phyloP scores from a whole-genome alignment of 768 basidiomycete species.

The Hirschioporus abietinus region DNA sequence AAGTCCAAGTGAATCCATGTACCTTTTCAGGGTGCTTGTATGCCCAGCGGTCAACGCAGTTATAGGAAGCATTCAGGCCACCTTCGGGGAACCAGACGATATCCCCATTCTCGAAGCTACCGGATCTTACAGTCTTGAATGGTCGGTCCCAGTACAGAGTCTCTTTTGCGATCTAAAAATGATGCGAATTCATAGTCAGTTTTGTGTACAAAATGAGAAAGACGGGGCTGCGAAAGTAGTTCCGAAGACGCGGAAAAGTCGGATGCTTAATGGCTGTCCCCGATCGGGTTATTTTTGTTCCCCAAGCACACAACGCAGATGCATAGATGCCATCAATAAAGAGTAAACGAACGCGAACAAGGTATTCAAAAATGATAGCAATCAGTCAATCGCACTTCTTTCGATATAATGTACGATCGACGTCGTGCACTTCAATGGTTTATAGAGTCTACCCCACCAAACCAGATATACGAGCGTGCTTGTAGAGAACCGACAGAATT shows the following conservation, averaged over 20 bases:
- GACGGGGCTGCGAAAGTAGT: background rate
- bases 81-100: slow-evolving; percentile 98
- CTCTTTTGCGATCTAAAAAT: slow-evolving; percentile 59
- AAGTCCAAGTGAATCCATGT: slow-evolving; percentile 7
- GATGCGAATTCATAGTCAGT: background rate
- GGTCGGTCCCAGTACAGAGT: slow-evolving; percentile 84
- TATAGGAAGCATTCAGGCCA: slow-evolving; percentile 88
- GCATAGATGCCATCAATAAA: background rate
- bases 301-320: background rate
- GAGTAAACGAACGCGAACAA: background rate
- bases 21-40: slow-evolving; percentile 84
- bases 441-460: no score
- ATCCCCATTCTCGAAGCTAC: slow-evolving; percentile 80
- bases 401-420: background rate
- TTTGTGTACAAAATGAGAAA: background rate
- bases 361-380: background rate
- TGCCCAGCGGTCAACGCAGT: slow-evolving; percentile 96
- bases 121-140: slow-evolving; percentile 81
- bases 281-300: background rate
- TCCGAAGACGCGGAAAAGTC: background rate
- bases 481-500: no score
- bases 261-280: background rate
- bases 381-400: background rate
- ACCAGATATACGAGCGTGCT: no score
- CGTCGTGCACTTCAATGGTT: no score